Evolutionary conservation across 352 stramenopile species (phyloP).

Genomic region (Globisporangium parvum): DNA sequence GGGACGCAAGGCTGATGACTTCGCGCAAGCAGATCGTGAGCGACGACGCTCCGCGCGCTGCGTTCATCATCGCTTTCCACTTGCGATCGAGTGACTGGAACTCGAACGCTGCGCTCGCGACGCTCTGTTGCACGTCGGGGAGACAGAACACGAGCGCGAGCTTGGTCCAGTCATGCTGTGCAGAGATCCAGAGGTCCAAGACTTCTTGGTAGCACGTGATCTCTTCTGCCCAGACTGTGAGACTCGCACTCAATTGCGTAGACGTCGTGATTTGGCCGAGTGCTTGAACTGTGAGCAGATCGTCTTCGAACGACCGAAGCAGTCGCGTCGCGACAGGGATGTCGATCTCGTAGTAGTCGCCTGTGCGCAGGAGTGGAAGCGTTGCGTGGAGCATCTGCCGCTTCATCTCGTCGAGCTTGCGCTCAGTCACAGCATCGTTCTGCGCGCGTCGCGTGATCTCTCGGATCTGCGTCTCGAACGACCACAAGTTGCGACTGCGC

Average conservation of each 20-base stretch:
- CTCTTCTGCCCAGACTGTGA: constrained; percentile 55
- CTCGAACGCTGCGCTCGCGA: constrained; percentile 43
- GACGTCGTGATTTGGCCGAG: constrained; percentile 43
- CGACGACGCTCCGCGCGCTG: constrained; percentile 37
- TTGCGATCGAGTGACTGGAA: constrained; percentile 64
- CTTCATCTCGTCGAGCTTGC: constrained; percentile 58
- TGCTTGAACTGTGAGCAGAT: constrained; percentile 51
- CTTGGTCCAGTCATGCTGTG: constrained; percentile 47
- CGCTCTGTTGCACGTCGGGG: constrained; percentile 50
- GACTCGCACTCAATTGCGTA: constrained; percentile 22
- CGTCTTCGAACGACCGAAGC: constrained; percentile 42
- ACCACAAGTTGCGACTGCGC: constrained; percentile 39
- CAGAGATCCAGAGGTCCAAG: constrained; percentile 43
- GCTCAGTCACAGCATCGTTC: constrained; percentile 50
- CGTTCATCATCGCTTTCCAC: constrained; percentile 63
- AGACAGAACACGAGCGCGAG: constrained; percentile 41
- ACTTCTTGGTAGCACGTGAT: constrained; percentile 56
- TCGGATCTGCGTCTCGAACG: constrained; percentile 46
- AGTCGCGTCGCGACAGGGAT: constrained; percentile 19
- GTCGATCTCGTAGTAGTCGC: constrained; percentile 46
- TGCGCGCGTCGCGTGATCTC: constrained; percentile 49
- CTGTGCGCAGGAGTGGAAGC: constrained; percentile 35
- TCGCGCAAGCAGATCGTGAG: constrained; percentile 51
- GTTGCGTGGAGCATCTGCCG: constrained; percentile 25
- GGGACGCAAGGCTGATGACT: constrained; percentile 48